Conservation (phyloP, 352 stramenopile species). For the Pythium phragmiticola region DNA sequence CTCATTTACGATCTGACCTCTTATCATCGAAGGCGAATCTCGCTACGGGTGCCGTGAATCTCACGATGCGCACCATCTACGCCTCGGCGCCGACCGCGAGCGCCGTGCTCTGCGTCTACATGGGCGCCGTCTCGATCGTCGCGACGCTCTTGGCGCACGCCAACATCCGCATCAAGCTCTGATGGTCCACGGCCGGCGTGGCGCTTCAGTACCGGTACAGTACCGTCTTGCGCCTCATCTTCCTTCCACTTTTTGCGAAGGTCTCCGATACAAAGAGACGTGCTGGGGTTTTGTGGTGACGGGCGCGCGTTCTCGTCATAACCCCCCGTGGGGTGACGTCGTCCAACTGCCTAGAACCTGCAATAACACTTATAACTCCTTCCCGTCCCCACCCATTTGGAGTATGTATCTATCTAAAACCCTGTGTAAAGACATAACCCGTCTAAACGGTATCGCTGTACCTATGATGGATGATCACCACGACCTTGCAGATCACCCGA, state of each 20-base stretch:
- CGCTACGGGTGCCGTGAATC: slow-evolving; percentile 69
- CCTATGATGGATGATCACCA: slow-evolving; percentile 18
- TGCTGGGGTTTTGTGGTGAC: slow-evolving; percentile 19
- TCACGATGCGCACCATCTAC: slow-evolving; percentile 84
- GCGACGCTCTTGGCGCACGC: slow-evolving; percentile 51
- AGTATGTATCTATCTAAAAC: background rate
- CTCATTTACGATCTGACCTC: no score
- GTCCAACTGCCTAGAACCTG: background rate
- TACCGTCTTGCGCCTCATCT: no score
- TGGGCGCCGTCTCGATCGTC: slow-evolving; percentile 57
- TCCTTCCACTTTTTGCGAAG: slow-evolving; percentile 20
- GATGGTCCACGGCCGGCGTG: background rate
- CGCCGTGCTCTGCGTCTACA: slow-evolving; percentile 58
- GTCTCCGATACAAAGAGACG: slow-evolving; percentile 23
- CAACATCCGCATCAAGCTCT: slow-evolving; percentile 75
- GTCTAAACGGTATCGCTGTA: slow-evolving; percentile 10
- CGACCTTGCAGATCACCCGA: slow-evolving; percentile 17
- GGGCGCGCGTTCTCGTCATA: slow-evolving; percentile 23
- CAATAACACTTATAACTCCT: slow-evolving; percentile 2
- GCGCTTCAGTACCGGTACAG: no score
- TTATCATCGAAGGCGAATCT: slow-evolving; percentile 57
- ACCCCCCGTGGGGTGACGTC: slow-evolving; percentile 15
- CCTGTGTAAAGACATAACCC: background rate
- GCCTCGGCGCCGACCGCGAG: slow-evolving; percentile 36
- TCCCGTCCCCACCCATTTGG: background rate